Base-by-base conservation (phyloP, 768 basidiomycete genomes). In the Butyriboletus loyo region DNA sequence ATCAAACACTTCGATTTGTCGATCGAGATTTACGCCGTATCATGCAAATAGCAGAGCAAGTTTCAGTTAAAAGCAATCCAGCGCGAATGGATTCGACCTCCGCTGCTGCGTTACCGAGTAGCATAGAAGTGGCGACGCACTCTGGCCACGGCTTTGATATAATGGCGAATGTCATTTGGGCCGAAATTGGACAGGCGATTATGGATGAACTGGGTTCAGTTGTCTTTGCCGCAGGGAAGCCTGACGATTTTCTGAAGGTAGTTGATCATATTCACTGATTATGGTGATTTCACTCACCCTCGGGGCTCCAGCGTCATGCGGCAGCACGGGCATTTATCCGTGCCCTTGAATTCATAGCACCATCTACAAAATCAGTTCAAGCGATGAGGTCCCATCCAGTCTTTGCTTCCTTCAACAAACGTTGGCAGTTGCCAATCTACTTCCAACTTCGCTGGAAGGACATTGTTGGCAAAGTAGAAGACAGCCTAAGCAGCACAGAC, bases 401-500 rank as follows among this genome's bases (percentile, higher is more conserved):
- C 4, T 96, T 86, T 66, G 57, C 63, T 22, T 70, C 84, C 1
- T 97, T 98, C 64, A 83, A 88, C 64, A 78, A 82, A 54, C 81
- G 93, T 32, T 99, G 97, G 95, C 97, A 98, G 66, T 79, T 99
- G 3, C 90, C 92, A 1, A 89, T 98, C 9, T 98, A 98, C 66
- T 98, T 96, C 68, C 97, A 99, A 64, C 75, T 99, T 54, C 81
- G 96, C 39, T 96, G 95, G 92, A 97, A 97, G 70, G 96, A 97
- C 64, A 89, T 96, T 46, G 83, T 94, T 0, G 72, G 79, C 1
- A 77, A 75, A 45, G 72, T 97, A 15, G 97, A 99, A 71, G 85
- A 86, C 13, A 70, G 73, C 2, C 71, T 98, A 14, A 64, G 70
- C 17, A 62, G 64, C 19, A 68, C 73, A 22, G 70, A 69, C 38